These are phyloP conservation scores for Fusarium luffae DNA, from an alignment of 2,329 filamentous ascomycete genomes.

Conservation along the genomic window DNA sequence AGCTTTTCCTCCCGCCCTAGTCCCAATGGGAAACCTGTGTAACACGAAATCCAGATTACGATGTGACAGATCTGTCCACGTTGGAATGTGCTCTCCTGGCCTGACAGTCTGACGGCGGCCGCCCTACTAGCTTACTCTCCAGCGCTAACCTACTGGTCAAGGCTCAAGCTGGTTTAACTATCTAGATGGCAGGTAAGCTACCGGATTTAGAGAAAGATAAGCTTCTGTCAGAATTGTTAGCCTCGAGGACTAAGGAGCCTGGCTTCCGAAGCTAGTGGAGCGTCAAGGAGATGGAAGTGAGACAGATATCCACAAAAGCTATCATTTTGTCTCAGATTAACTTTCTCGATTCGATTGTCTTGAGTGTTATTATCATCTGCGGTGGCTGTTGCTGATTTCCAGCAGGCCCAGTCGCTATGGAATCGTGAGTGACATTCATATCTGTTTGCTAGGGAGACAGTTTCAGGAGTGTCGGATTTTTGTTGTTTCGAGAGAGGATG, in stretches of 20 bases:
- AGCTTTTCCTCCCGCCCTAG: background rate
- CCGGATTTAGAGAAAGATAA: background rate
- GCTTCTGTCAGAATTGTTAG: slow-evolving; percentile 12
- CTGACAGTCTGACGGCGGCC: background rate
- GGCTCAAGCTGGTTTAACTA: background rate
- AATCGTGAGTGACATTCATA: background rate
- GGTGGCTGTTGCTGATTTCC: rapidly evolving
- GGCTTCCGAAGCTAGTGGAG: slow-evolving; percentile 11
- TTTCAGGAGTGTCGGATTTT: background rate
- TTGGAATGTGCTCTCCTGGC: slow-evolving; percentile 2
- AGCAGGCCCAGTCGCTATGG: background rate
- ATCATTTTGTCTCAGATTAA: background rate
- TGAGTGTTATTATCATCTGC: rapidly evolving
- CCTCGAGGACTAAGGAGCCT: background rate
- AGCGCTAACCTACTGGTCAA: too few species aligned
- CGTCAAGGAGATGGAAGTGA: background rate
- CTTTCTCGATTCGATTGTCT: background rate
- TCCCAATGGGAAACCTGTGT: slow-evolving; percentile 3
- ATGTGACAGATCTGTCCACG: background rate
- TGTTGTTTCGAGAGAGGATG: background rate
- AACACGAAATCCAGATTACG: background rate
- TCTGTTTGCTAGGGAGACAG: background rate
- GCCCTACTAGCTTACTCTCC: background rate
- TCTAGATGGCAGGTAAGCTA: background rate
- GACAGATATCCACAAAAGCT: slow-evolving; percentile 4